phyloP scores from a whole-genome alignment of 768 basidiomycete genomes.

The Hypholoma sublateritium region DNA sequence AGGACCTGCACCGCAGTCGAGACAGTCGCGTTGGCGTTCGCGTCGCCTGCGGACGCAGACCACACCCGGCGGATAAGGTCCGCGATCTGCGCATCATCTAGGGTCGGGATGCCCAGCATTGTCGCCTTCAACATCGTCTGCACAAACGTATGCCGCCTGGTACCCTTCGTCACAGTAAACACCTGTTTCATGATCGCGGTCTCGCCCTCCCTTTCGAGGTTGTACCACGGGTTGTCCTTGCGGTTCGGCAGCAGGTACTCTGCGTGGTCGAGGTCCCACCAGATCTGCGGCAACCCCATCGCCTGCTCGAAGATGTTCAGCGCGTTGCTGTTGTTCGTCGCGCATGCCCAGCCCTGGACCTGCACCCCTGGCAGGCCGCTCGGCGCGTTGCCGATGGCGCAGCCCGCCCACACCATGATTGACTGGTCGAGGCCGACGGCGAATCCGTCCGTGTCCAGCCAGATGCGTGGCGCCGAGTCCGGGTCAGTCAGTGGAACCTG shows the following conservation, averaged over 20 bases:
- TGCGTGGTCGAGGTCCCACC: slow-evolving; percentile 13
- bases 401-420: slow-evolving; percentile 1
- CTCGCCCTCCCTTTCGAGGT: slow-evolving; percentile 10
- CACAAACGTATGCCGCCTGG: slow-evolving; percentile 18
- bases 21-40: not conserved
- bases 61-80: slow-evolving; percentile 13
- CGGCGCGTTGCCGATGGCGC: not conserved
- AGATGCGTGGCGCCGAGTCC: slow-evolving; percentile 12
- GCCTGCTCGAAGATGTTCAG: not conserved
- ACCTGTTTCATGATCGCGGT: slow-evolving; percentile 22
- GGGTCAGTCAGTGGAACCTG: not conserved
- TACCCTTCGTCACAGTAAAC: slow-evolving; percentile 19
- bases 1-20: not conserved
- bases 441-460: slow-evolving; percentile 19
- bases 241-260: slow-evolving; percentile 9
- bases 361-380: not conserved
- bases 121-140: slow-evolving; percentile 16
- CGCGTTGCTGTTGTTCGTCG: slow-evolving; percentile 7
- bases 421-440: slow-evolving; percentile 13
- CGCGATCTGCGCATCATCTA: slow-evolving; percentile 11
- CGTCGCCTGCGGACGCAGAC: not conserved
- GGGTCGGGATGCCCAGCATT: slow-evolving; percentile 5
- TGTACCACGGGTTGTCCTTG: slow-evolving; percentile 18
- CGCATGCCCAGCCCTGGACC: slow-evolving; percentile 9
- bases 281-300: slow-evolving; percentile 14